Evolutionary conservation across 257 asterid genomes (phyloP).

Genomic region (Fraxinus quadrangulata): DNA sequence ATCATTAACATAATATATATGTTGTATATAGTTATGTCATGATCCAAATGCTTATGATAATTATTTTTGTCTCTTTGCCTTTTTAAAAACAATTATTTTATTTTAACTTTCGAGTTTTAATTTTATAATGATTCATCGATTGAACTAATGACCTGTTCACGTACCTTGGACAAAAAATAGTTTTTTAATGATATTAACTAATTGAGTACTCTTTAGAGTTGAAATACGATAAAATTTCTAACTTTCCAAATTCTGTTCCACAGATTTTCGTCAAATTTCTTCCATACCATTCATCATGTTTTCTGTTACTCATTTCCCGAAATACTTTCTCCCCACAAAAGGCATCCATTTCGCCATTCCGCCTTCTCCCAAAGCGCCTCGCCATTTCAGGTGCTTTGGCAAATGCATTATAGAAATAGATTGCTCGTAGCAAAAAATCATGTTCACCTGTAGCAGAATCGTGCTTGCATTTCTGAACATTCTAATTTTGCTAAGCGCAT

Average conservation of each 20-base stretch:
- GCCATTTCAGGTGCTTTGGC: conserved; percentile 3
- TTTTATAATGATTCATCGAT: too few species aligned
- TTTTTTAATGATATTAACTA: too few species aligned
- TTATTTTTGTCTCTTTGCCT: too few species aligned
- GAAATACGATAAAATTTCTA: too few species aligned
- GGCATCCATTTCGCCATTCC: not conserved
- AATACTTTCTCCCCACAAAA: not conserved
- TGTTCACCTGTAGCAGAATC: conserved; percentile 26
- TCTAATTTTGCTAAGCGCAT: conserved; percentile 23
- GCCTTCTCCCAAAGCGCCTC: conserved; percentile 13
- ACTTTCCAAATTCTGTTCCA: not conserved
- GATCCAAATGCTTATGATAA: too few species aligned
- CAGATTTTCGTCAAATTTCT: not conserved
- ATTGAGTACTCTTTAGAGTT: too few species aligned
- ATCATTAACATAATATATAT: too few species aligned
- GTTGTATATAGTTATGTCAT: too few species aligned
- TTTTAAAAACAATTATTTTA: too few species aligned
- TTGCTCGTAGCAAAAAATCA: not conserved
- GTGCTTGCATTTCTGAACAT: conserved; percentile 27
- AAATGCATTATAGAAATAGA: not conserved
- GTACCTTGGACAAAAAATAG: too few species aligned
- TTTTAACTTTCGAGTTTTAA: too few species aligned
- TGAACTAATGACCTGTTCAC: too few species aligned
- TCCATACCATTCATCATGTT: not conserved
- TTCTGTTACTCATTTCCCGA: not conserved